These are phyloP conservation scores for Rhizophora apiculata DNA, from an alignment of 345 rosid genomes.

Conservation along the genomic window DNA sequence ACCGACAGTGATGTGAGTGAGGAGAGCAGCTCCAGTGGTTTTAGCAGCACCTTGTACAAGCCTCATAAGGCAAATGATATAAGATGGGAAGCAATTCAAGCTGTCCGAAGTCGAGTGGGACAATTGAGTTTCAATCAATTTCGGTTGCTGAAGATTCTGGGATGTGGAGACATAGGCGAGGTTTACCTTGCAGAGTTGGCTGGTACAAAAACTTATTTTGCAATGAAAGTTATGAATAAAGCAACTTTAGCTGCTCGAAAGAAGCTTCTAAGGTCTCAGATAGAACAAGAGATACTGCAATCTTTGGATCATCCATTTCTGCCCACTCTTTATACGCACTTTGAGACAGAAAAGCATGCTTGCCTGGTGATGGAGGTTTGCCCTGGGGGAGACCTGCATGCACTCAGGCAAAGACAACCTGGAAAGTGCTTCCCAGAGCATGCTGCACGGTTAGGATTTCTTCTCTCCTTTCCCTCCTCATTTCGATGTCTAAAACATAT, in stretches of 20 bases:
- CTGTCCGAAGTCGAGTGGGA: constrained; percentile 44
- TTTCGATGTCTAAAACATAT: background rate
- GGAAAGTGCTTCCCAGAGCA: constrained; percentile 85
- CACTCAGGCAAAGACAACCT: constrained; percentile 76
- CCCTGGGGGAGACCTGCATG: constrained; percentile 92
- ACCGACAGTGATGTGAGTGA: constrained; percentile 85
- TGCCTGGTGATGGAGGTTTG: constrained; percentile 98
- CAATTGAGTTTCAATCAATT: constrained; percentile 58
- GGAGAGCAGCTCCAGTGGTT: constrained; percentile 80
- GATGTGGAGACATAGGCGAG: constrained; percentile 86
- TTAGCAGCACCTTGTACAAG: constrained; percentile 58
- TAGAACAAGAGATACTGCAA: constrained; percentile 81
- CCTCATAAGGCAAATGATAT: constrained; percentile 86
- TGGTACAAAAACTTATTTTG: constrained; percentile 65
- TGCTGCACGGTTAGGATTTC: constrained; percentile 64
- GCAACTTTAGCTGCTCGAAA: constrained; percentile 63
- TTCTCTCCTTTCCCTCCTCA: background rate
- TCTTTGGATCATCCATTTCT: constrained; percentile 90
- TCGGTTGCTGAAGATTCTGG: constrained; percentile 51
- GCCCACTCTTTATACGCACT: constrained; percentile 79
- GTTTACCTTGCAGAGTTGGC: constrained; percentile 79
- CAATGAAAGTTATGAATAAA: constrained; percentile 85
- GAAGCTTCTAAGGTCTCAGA: constrained; percentile 89
- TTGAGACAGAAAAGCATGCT: constrained; percentile 73
- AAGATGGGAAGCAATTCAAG: constrained; percentile 89